A percentile compares a stretch with the other conserved stretches of the same genome.
phyloP scores from a whole-genome alignment of 2,329 filamentous ascomycete genomes.

The Dryadomyces sulphureus region DNA sequence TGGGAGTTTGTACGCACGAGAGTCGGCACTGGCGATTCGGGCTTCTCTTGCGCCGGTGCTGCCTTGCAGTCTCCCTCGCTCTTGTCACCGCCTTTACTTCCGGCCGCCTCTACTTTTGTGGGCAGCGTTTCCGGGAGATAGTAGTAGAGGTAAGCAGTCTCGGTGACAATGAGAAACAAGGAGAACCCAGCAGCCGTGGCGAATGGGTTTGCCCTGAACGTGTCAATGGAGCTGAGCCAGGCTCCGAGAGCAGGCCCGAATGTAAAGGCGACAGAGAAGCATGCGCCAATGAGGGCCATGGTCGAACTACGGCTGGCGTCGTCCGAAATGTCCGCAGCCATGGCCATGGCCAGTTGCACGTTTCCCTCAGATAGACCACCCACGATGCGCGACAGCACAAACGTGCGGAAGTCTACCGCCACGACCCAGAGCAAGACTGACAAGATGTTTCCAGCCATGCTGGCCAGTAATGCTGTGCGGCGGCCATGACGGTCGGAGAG shows the following conservation, averaged over 20 bases:
- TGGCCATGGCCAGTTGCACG: slow-evolving; percentile 88
- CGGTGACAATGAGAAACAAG: slow-evolving; percentile 65
- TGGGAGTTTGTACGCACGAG: slow-evolving; percentile 65
- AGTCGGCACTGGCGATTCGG: slow-evolving; percentile 47
- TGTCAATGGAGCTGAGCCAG: slow-evolving; percentile 61
- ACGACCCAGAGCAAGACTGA: slow-evolving; percentile 90
- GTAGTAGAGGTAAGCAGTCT: slow-evolving; percentile 78
- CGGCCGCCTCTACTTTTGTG: slow-evolving; percentile 25
- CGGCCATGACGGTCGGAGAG: slow-evolving; percentile 84
- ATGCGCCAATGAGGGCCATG: slow-evolving; percentile 91
- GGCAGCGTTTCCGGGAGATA: slow-evolving; percentile 79
- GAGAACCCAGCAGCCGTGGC: slow-evolving; percentile 84
- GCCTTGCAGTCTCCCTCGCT: slow-evolving; percentile 27
- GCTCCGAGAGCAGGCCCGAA: slow-evolving; percentile 89
- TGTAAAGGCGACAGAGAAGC: slow-evolving; percentile 94
- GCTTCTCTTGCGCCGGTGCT: too few relatives aligned
- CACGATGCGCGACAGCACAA: slow-evolving; percentile 82
- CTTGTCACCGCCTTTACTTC: slow-evolving; percentile 5
- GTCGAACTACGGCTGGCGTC: slow-evolving; percentile 72
- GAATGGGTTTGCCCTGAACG: slow-evolving; percentile 80
- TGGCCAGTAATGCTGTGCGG: slow-evolving; percentile 71
- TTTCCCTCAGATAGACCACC: slow-evolving; percentile 94
- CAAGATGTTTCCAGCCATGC: slow-evolving; percentile 85
- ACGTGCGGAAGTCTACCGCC: slow-evolving; percentile 88
- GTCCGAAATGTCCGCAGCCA: slow-evolving; percentile 90